Evolutionary conservation across 164 flowering plant species (phyloP), one percentile per base, ranked within the genome.

Genomic region (Tetracentron sinense): DNA sequence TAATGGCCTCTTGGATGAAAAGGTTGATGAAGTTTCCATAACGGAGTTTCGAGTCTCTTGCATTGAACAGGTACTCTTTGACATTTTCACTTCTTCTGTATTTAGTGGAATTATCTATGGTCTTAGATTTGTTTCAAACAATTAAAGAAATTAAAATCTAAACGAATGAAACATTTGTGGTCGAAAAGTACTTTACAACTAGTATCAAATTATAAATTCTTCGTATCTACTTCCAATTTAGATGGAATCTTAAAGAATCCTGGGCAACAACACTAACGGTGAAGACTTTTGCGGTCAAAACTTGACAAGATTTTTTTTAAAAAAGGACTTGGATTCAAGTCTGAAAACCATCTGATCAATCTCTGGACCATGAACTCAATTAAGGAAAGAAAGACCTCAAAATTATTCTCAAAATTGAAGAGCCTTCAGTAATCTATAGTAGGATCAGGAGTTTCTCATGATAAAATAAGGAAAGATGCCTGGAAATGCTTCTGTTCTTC

Each of bases 11-110:
- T 60, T 94, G 42, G 88, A 89, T 70, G 96, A 82, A 68, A 91
- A 91, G 71, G 88, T 79, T 62, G 88, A 79, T 66, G 95, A 94
- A 74, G 88, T 89, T 64, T 74, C 84, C 7, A 81, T 75, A 57
- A 71, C 95, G 6, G 89, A 89, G 67, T 75, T 82, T 16, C 83
- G 85, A 3, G 80, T 94, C 29, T 85, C 90, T 66, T 86, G 93
- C 78, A 83, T 94, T 22, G 89, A 89, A 73, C 96, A 89, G 93
- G 97, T 94, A 72, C 22, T 33, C 20, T 0, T 35, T 22, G 4
- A 25, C 44, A 38, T 1, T 1, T 16, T 10, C 1, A 38, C 44
- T 10, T 38, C 8, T n/a, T n/a, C n/a, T n/a, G 14, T 3, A 8
- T 16, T 3, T 4, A 38, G n/a, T n/a, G n/a, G n/a, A n/a, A n/a